These are phyloP conservation scores for Phialocephala subalpina DNA, from an alignment of 2,329 filamentous ascomycete species.

Conservation along the genomic window DNA sequence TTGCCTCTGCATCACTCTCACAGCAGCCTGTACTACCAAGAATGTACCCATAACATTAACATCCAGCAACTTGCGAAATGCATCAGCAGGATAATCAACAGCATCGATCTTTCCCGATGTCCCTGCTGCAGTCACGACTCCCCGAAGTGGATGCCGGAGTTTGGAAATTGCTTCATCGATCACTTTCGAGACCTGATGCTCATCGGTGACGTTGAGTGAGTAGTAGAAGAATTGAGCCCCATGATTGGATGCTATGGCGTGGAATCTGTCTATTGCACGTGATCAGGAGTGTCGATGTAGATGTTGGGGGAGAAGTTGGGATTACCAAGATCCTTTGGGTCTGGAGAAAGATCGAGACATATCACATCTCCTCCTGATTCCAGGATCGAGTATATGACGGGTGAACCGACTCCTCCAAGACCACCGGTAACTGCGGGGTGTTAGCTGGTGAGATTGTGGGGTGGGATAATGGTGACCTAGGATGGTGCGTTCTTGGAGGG, in stretches of 20 bases:
- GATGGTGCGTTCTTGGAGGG: conserved; percentile 22
- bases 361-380: conserved; percentile 58
- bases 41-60: conserved; percentile 77
- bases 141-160: conserved; percentile 18
- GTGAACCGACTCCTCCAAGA: conserved; percentile 57
- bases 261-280: conserved; percentile 14
- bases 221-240: conserved; percentile 43
- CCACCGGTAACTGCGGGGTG: conserved; percentile 54
- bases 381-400: conserved; percentile 54
- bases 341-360: conserved; percentile 54
- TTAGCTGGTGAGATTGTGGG: not conserved
- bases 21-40: conserved; percentile 74
- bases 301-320: not conserved
- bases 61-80: conserved; percentile 72
- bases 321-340: conserved; percentile 44
- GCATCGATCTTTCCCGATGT: conserved; percentile 57
- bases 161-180: conserved; percentile 33
- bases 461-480: conserved; percentile 10
- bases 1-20: conserved; percentile 59
- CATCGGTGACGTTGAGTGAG: conserved; percentile 53
- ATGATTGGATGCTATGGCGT: conserved; percentile 3
- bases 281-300: not conserved
- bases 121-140: conserved; percentile 54
- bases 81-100: conserved; percentile 57
- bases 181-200: conserved; percentile 45